Evolutionary conservation across 106 monocot species (phyloP).

Genomic region (Dendrobium huoshanense): DNA sequence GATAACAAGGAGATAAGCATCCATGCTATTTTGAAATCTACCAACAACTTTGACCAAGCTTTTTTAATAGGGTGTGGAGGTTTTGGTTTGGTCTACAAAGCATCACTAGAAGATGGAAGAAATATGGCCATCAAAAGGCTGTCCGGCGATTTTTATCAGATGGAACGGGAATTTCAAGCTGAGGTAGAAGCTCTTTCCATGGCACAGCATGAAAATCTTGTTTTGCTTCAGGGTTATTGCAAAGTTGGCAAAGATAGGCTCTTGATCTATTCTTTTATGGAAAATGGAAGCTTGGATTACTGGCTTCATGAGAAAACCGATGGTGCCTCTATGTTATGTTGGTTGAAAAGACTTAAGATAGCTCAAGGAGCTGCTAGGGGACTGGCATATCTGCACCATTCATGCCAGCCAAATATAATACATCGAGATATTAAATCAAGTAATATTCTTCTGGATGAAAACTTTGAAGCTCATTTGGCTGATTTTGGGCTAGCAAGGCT

Average conservation of each 20-base stretch:
- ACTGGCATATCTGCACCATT: constrained; percentile 18
- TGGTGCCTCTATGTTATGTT: constrained; percentile 6
- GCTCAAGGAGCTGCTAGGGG: constrained; percentile 24
- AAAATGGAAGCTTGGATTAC: constrained; percentile 25
- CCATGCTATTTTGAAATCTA: constrained; percentile 18
- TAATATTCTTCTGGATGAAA: constrained; percentile 20
- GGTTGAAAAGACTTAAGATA: constrained; percentile 17
- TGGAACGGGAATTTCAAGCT: constrained; percentile 24
- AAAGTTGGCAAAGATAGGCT: constrained; percentile 17
- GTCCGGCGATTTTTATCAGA: constrained; percentile 25
- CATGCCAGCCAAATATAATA: constrained; percentile 17
- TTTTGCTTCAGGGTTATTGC: constrained; percentile 24
- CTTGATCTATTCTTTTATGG: constrained; percentile 23
- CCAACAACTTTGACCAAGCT: constrained; percentile 25
- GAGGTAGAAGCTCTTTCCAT: constrained; percentile 26
- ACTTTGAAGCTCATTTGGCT: constrained; percentile 22
- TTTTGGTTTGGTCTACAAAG: constrained; percentile 24
- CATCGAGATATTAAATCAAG: constrained; percentile 27
- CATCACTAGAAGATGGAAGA: constrained; percentile 16
- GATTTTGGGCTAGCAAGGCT: constrained; percentile 31
- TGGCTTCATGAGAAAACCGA: constrained; percentile 28
- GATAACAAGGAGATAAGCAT: constrained; percentile 20
- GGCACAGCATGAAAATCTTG: constrained; percentile 19
- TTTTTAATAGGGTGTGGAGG: constrained; percentile 23
- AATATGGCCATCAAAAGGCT: constrained; percentile 23